Conservation (phyloP, 352 stramenopile genomes). For the Phytophthora palmivora region DNA sequence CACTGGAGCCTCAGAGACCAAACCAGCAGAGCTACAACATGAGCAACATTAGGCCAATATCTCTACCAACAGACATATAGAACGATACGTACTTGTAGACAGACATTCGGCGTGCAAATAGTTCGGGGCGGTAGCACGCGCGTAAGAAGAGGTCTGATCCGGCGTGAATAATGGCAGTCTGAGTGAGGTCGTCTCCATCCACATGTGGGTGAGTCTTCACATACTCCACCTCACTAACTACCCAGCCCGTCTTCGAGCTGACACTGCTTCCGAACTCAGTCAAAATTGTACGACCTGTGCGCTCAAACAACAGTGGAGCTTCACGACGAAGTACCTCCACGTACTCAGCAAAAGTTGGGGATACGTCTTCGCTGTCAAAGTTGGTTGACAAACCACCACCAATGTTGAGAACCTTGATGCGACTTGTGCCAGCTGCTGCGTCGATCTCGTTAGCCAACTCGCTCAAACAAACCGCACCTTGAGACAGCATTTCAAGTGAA, state of each 20-base stretch:
- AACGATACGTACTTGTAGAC: slow-evolving; percentile 75
- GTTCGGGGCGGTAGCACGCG: slow-evolving; percentile 83
- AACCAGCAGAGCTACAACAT: slow-evolving; percentile 46
- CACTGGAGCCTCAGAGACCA: slow-evolving; percentile 49
- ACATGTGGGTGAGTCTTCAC: slow-evolving; percentile 76
- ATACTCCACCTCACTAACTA: slow-evolving; percentile 91
- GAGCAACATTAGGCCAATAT: slow-evolving; percentile 6
- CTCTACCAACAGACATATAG: neutral
- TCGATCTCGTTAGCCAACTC: slow-evolving; percentile 90
- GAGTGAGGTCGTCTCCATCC: slow-evolving; percentile 38
- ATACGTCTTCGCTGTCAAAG: slow-evolving; percentile 78
- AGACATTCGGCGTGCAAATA: slow-evolving; percentile 83
- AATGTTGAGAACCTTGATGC: slow-evolving; percentile 91
- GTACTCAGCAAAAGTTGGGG: slow-evolving; percentile 86
- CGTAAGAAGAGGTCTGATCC: slow-evolving; percentile 92
- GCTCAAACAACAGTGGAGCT: slow-evolving; percentile 86
- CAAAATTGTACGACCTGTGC: slow-evolving; percentile 78
- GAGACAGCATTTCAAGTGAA: slow-evolving; percentile 86
- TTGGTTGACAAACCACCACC: slow-evolving; percentile 91
- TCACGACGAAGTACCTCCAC: slow-evolving; percentile 69
- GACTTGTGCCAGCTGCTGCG: slow-evolving; percentile 63
- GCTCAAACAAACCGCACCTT: slow-evolving; percentile 70
- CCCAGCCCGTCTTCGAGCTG: slow-evolving; percentile 87
- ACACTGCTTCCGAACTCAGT: slow-evolving; percentile 93
- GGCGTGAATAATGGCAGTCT: slow-evolving; percentile 90